Conservation (phyloP, 2,329 filamentous ascomycete species). For the Neopestalotiopsis rosae region DNA sequence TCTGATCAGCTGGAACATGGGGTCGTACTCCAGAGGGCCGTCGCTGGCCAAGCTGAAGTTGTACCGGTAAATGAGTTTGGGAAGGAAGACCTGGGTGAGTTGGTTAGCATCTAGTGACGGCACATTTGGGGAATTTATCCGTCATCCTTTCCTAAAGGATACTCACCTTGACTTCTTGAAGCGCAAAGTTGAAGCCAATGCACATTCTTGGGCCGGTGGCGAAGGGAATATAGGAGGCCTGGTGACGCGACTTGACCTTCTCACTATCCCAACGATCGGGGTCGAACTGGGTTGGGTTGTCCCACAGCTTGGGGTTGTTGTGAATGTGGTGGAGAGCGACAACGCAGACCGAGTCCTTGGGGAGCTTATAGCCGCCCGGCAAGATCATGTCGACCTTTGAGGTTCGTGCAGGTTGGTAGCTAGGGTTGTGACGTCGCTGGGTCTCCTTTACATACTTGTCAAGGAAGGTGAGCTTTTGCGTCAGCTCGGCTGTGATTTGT, state of each 20-base stretch:
- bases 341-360: slow-evolving; percentile 57
- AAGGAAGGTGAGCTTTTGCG: slow-evolving; percentile 54
- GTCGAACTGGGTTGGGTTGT: slow-evolving; percentile 62
- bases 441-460: slow-evolving; percentile 67
- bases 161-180: slow-evolving; percentile 65
- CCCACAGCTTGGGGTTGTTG: slow-evolving; percentile 61
- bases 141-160: not conserved
- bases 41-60: slow-evolving; percentile 57
- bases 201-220: slow-evolving; percentile 62
- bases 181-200: slow-evolving; percentile 69
- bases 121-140: not conserved
- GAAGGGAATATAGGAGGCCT: slow-evolving; percentile 63
- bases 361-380: slow-evolving; percentile 63
- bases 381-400: slow-evolving; percentile 60
- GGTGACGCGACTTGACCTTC: slow-evolving; percentile 55
- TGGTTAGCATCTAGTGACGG: slow-evolving; percentile 51
- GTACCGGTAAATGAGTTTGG: slow-evolving; percentile 64
- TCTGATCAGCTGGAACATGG: slow-evolving; percentile 62
- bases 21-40: slow-evolving; percentile 61
- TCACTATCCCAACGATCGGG: slow-evolving; percentile 65
- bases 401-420: slow-evolving; percentile 65
- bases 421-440: slow-evolving; percentile 64
- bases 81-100: slow-evolving; percentile 61
- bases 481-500: slow-evolving; percentile 51
- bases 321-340: slow-evolving; percentile 56